Evolutionary conservation across 768 basidiomycete species (phyloP).

Genomic region (Russula sp.): DNA sequence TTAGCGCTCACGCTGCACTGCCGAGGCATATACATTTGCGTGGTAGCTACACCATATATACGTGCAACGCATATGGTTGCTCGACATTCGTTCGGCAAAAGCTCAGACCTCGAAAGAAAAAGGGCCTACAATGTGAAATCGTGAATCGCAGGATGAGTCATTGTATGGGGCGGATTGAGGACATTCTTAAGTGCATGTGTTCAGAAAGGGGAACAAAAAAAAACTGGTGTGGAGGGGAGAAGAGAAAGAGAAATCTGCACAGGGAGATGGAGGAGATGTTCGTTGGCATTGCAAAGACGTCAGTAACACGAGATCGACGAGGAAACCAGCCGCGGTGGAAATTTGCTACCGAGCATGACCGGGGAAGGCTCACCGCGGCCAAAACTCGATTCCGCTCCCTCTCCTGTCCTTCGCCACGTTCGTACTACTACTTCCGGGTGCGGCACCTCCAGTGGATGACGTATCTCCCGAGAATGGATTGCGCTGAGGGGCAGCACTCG

Average conservation of each 20-base stretch:
- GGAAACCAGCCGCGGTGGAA: not conserved
- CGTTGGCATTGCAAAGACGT: not conserved
- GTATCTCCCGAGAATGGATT: constrained; percentile 29
- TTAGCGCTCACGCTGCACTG: constrained; percentile 8
- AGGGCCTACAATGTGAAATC: constrained; percentile 1
- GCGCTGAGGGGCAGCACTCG: constrained; percentile 26
- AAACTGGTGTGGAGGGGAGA: not conserved
- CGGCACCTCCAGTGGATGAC: constrained; percentile 14
- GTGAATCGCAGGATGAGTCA: constrained; percentile 9
- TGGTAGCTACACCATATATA: constrained; percentile 21
- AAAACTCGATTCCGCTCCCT: constrained; percentile 61
- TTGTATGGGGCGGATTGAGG: constrained; percentile 6
- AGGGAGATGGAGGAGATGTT: constrained; percentile 14
- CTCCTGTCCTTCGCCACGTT: constrained; percentile 49
- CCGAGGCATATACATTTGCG: constrained; percentile 22
- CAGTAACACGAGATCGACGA: not conserved
- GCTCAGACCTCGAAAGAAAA: not conserved
- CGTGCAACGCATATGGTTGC: constrained; percentile 8
- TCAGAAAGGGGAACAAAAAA: not conserved
- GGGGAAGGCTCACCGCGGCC: constrained; percentile 51
- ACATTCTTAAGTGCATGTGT: constrained; percentile 6
- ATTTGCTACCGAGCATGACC: not conserved
- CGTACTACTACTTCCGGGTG: constrained; percentile 33
- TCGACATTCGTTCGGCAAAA: constrained; percentile 15
- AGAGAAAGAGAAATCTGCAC: constrained; percentile 15